Percentiles rank a stretch among this genome's conserved stretches.
Conservation (phyloP, 1,139 yeast genomes). For the Pneumocystis sp. region DNA sequence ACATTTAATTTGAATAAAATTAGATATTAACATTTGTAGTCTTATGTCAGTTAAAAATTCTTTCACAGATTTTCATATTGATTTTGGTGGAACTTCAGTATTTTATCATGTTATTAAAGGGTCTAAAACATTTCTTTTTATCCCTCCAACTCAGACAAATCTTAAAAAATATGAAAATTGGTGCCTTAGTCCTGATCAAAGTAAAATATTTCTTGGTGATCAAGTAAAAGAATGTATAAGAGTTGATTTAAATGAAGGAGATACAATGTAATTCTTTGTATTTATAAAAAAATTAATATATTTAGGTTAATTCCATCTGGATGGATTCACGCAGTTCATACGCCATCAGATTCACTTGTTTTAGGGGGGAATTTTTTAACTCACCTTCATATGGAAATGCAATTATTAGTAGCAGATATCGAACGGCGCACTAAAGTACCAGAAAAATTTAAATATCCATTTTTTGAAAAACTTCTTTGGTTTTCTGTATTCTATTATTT, state of each 20-base stretch:
- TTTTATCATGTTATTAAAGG: constrained; percentile 73
- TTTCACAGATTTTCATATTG: constrained; percentile 81
- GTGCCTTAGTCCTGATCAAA: constrained; percentile 56
- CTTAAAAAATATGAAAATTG: constrained; percentile 49
- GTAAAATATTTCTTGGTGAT: constrained; percentile 53
- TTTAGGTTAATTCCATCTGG: constrained; percentile 60
- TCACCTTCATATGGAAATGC: constrained; percentile 43
- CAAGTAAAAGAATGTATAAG: constrained; percentile 37
- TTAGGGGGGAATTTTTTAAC: constrained; percentile 82
- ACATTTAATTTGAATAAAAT: constrained; percentile 18
- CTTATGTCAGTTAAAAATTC: constrained; percentile 72
- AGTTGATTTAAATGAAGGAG: constrained; percentile 53
- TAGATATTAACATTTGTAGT: constrained; percentile 25
- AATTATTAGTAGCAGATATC: constrained; percentile 43
- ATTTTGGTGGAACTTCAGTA: constrained; percentile 86
- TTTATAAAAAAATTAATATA: neutral
- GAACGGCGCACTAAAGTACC: constrained; percentile 63
- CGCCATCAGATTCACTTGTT: constrained; percentile 66
- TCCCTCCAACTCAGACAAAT: constrained; percentile 58
- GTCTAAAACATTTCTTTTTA: constrained; percentile 54
- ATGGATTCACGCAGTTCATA: constrained; percentile 84
- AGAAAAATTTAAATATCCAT: constrained; percentile 60
- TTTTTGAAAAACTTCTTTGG: constrained; percentile 60
- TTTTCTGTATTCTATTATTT: constrained; percentile 25
- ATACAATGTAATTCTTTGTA: constrained; percentile 32